A percentile compares a stretch with the other conserved stretches of the same genome.
phyloP scores from a whole-genome alignment of 2,329 filamentous ascomycete genomes.

The Akanthomyces dipterigenus region DNA sequence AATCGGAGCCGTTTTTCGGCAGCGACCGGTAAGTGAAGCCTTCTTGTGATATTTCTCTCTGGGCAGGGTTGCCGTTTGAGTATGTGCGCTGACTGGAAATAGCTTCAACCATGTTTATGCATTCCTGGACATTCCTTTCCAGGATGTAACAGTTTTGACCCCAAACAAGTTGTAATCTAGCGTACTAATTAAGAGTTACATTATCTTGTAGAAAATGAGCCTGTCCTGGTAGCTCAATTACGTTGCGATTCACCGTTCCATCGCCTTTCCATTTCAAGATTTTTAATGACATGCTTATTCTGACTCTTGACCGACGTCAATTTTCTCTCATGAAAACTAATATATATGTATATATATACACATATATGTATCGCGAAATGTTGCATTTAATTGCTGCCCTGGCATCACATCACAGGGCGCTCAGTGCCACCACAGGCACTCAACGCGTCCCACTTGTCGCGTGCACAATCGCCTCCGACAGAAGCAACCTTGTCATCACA shows the following conservation, averaged over 20 bases:
- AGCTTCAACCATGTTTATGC: conserved; percentile 65
- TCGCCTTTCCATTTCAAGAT: too few species aligned
- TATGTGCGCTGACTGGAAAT: not conserved
- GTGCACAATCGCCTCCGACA: not conserved
- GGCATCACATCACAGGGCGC: too few species aligned
- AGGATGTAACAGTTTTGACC: conserved; percentile 37
- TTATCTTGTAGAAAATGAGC: too few species aligned
- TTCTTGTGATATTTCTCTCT: not conserved
- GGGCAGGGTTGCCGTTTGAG: not conserved
- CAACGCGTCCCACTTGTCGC: conserved; percentile 7
- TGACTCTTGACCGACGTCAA: too few species aligned
- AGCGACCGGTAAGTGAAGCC: conserved; percentile 53
- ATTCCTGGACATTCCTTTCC: conserved; percentile 55
- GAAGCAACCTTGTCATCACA: not conserved
- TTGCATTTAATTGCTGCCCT: not conserved
- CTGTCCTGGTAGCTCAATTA: too few species aligned
- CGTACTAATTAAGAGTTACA: too few species aligned
- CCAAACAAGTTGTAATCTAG: conserved; percentile 15
- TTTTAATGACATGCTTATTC: too few species aligned
- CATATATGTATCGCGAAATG: too few species aligned
- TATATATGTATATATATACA: too few species aligned
- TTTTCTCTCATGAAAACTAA: too few species aligned
- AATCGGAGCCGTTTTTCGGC: conserved; percentile 66
- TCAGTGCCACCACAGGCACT: not conserved
- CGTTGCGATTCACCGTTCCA: too few species aligned